A percentile compares a stretch with the other conserved stretches of the same genome.
phyloP scores from a whole-genome alignment of 2,329 filamentous ascomycete genomes.

The Penicillium sp. region DNA sequence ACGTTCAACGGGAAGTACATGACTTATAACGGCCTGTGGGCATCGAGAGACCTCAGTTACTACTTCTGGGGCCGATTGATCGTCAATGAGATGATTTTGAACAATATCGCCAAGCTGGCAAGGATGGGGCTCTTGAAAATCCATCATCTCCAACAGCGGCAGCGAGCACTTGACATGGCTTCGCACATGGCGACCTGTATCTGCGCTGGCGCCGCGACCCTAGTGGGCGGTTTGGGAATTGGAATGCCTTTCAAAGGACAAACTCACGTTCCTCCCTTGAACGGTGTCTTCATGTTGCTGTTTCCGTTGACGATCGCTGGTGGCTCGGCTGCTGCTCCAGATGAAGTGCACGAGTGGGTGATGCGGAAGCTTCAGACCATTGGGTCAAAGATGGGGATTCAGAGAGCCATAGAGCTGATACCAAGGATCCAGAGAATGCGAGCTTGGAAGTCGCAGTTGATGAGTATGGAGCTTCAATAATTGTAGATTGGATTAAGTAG shows the following conservation, averaged over 20 bases:
- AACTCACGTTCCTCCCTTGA: slow-evolving; percentile 14
- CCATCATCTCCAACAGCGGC: slow-evolving; percentile 10
- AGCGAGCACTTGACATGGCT: slow-evolving; percentile 15
- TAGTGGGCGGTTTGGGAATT: slow-evolving; percentile 10
- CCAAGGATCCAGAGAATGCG: slow-evolving; percentile 11
- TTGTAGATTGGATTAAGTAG: neutral
- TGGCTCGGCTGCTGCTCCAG: slow-evolving; percentile 17
- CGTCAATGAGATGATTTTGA: slow-evolving; percentile 23
- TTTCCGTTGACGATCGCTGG: slow-evolving; percentile 24
- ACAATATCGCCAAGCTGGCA: neutral
- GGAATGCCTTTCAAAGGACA: neutral
- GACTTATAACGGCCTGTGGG: slow-evolving; percentile 24
- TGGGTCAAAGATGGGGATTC: slow-evolving; percentile 22
- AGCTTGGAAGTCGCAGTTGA: neutral
- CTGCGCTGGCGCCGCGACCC: slow-evolving; percentile 22
- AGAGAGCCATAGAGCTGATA: slow-evolving; percentile 19
- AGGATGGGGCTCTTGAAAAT: neutral
- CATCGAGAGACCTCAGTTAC: slow-evolving; percentile 19
- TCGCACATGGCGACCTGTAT: slow-evolving; percentile 20
- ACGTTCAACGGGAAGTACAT: slow-evolving; percentile 23
- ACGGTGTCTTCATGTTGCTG: slow-evolving; percentile 24
- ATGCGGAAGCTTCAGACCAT: slow-evolving; percentile 20
- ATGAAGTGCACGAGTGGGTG: slow-evolving; percentile 24
- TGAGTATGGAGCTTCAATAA: neutral
- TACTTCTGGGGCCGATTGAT: slow-evolving; percentile 24